phyloP scores from a whole-genome alignment of 129 eudicot genomes.

The Kitagawia praeruptora region DNA sequence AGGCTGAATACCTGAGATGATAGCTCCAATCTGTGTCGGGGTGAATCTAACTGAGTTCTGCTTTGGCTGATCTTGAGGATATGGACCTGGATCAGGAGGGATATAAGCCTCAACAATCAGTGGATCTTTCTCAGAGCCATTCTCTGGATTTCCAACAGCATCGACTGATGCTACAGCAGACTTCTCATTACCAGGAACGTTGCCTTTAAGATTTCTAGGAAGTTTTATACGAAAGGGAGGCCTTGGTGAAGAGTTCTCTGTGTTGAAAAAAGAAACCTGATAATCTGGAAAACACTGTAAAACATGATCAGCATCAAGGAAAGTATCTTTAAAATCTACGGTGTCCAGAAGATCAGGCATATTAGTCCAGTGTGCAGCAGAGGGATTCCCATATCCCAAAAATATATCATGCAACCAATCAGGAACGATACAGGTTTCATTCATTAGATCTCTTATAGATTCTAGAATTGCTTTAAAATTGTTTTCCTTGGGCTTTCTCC shows the following conservation, averaged over 20 bases:
- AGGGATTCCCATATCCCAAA: conserved; percentile 97
- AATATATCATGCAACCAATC: conserved; percentile 93
- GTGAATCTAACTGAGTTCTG: conserved; percentile 95
- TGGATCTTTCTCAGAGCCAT: conserved; percentile 33
- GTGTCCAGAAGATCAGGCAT: conserved; percentile 84
- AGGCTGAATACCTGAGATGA: conserved; percentile 94
- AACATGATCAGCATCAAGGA: conserved; percentile 88
- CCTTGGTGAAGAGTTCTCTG: conserved; percentile 50
- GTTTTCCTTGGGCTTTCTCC: conserved; percentile 97
- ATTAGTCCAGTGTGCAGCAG: conserved; percentile 97
- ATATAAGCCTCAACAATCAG: conserved; percentile 77
- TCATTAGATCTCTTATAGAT: conserved; percentile 95
- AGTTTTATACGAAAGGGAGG: conserved; percentile 78
- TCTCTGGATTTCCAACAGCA: conserved; percentile 15
- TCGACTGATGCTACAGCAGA: conserved; percentile 25
- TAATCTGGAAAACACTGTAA: conserved; percentile 57
- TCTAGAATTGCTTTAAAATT: conserved; percentile 95
- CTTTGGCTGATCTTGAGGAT: conserved; percentile 98
- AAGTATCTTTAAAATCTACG: conserved; percentile 90
- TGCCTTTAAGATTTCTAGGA: conserved; percentile 60
- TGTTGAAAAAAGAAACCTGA: conserved; percentile 62
- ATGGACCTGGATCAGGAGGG: conserved; percentile 99
- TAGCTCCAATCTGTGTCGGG: conserved; percentile 93
- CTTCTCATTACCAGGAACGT: conserved; percentile 50
- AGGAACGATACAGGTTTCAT: conserved; percentile 97